Conservation (phyloP, 306 rosid species). For the Alnus glutinosa region DNA sequence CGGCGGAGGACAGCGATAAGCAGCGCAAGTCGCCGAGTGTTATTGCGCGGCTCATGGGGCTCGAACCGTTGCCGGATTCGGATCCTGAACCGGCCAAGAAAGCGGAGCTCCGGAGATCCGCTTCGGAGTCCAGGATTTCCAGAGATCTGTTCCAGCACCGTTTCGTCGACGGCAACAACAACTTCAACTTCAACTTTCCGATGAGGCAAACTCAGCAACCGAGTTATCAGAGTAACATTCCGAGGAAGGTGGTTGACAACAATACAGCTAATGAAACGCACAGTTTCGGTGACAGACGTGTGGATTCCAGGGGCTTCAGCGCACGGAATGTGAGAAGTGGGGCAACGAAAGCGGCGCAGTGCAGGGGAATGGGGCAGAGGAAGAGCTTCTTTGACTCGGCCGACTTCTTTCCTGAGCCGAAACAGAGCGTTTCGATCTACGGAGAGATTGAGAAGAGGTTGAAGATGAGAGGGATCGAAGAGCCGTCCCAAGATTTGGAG, state of each 20-base stretch:
- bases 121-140: constrained; percentile 81
- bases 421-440: constrained; percentile 52
- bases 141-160: constrained; percentile 68
- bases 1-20: constrained; percentile 42
- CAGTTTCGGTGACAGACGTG: constrained; percentile 28
- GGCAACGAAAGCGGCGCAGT: constrained; percentile 27
- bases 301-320: constrained; percentile 40
- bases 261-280: constrained; percentile 30
- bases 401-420: constrained; percentile 82
- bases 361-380: constrained; percentile 58
- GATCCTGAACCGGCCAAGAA: constrained; percentile 51
- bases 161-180: constrained; percentile 46
- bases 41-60: constrained; percentile 88
- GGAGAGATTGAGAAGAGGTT: constrained; percentile 70
- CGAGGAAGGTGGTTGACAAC: constrained; percentile 34
- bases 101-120: constrained; percentile 81
- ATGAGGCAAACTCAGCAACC: constrained; percentile 38
- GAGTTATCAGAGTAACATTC: constrained; percentile 18
- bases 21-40: constrained; percentile 89
- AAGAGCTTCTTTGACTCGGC: constrained; percentile 83
- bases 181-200: constrained; percentile 31
- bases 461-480: constrained; percentile 76
- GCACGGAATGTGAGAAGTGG: constrained; percentile 34
- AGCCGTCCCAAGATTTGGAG: constrained; percentile 69
- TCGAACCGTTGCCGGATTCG: constrained; percentile 58